A percentile compares a stretch with the other conserved stretches of the same genome.
Evolutionary conservation across 345 rosid genomes (phyloP).

Genomic region (Mercurialis annua): DNA sequence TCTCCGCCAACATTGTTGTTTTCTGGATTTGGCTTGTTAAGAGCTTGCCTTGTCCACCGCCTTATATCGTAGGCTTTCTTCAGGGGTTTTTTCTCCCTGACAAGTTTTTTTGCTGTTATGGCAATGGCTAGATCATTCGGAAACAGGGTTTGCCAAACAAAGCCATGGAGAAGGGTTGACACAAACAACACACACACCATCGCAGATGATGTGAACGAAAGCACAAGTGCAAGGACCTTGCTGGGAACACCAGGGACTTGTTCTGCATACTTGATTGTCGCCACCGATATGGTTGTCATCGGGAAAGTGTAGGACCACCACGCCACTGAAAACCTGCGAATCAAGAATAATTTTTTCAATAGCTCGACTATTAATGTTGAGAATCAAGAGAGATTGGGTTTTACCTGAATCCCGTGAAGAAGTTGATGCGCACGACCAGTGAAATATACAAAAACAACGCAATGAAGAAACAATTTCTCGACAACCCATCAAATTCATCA

Average conservation of each 20-base stretch:
- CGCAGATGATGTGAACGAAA: conserved; percentile 70
- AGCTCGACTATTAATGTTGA: neutral
- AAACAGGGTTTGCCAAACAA: conserved; percentile 66
- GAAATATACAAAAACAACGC: conserved; percentile 80
- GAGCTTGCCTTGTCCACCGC: conserved; percentile 77
- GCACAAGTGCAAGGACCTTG: conserved; percentile 62
- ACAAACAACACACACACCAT: conserved; percentile 68
- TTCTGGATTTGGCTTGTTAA: conserved; percentile 38
- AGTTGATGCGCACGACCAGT: conserved; percentile 70
- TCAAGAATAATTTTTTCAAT: neutral
- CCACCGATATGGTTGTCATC: conserved; percentile 89
- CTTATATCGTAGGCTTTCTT: conserved; percentile 56
- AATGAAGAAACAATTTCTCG: conserved; percentile 83
- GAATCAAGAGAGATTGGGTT: neutral
- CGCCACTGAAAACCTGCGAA: conserved; percentile 79
- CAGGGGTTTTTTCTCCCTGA: conserved; percentile 57
- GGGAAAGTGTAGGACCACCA: conserved; percentile 99
- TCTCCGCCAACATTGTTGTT: conserved; percentile 41
- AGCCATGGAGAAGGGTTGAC: conserved; percentile 76
- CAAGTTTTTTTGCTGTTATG: conserved; percentile 61
- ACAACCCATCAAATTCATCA: conserved; percentile 65
- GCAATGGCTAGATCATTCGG: conserved; percentile 92
- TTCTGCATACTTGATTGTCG: conserved; percentile 84
- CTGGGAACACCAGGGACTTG: conserved; percentile 57
- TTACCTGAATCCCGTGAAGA: conserved; percentile 94